These are phyloP conservation scores for Aspergillus sparsus DNA, from an alignment of 495 filamentous ascomycete species.

Conservation along the genomic window DNA sequence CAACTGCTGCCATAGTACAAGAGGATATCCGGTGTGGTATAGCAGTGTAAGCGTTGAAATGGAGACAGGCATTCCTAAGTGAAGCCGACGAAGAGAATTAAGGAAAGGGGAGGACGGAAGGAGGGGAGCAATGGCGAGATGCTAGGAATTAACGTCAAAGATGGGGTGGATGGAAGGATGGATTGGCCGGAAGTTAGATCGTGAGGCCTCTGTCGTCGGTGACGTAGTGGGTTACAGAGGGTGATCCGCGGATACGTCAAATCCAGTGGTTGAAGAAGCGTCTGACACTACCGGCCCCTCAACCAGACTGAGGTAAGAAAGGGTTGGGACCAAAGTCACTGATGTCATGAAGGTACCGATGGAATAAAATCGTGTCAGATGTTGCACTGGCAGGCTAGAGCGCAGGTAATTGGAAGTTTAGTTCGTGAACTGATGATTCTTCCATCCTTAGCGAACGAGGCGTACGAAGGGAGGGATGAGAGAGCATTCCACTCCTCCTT, in stretches of 20 bases:
- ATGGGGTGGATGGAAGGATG: slow-evolving; percentile 22
- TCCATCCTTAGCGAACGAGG: not conserved
- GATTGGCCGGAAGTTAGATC: slow-evolving; percentile 36
- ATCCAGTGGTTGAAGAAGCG: slow-evolving; percentile 7
- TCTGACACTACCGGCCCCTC: slow-evolving; percentile 4
- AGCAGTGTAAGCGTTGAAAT: slow-evolving; percentile 12
- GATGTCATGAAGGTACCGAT: slow-evolving; percentile 27
- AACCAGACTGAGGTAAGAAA: slow-evolving; percentile 1
- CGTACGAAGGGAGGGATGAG: not conserved
- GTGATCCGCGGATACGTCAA: slow-evolving; percentile 18
- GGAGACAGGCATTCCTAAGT: slow-evolving; percentile 22
- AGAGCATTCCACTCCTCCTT: not conserved
- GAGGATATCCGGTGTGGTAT: slow-evolving; percentile 12
- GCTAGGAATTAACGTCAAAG: not conserved
- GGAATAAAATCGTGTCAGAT: slow-evolving; percentile 3
- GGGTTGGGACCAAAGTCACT: slow-evolving; percentile 14
- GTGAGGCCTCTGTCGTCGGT: slow-evolving; percentile 20
- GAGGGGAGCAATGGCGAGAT: slow-evolving; percentile 7
- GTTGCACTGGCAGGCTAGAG: slow-evolving; percentile 1
- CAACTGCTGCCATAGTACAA: slow-evolving; percentile 37
- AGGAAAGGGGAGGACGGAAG: slow-evolving; percentile 16
- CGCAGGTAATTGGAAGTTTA: slow-evolving; percentile 2
- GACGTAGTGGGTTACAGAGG: slow-evolving; percentile 32
- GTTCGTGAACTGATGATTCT: slow-evolving; percentile 10
- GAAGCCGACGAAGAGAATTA: slow-evolving; percentile 7